phyloP scores from a whole-genome alignment of 2,329 filamentous ascomycete genomes.

The Seiridium unicorne region DNA sequence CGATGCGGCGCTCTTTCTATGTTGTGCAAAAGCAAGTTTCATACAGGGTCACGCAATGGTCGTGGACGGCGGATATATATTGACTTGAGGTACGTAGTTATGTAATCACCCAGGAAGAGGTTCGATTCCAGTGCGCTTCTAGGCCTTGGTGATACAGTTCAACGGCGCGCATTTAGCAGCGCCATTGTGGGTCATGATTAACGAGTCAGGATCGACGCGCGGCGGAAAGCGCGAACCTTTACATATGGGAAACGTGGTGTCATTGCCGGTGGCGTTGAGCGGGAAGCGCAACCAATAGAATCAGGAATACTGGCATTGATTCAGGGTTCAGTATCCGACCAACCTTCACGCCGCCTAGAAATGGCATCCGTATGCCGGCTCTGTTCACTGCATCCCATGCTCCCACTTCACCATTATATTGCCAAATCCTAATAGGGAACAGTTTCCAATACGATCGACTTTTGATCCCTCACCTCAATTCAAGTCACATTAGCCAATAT shows the following conservation, averaged over 20 bases:
- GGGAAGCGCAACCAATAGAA: neutral
- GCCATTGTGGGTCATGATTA: neutral
- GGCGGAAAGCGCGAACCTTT: neutral
- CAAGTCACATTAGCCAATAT: neutral
- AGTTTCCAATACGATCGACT: neutral
- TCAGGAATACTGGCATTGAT: neutral
- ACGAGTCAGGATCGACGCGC: neutral
- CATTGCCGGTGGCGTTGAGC: neutral
- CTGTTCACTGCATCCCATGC: no score
- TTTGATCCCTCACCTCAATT: neutral
- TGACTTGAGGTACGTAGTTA: neutral
- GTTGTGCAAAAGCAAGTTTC: conserved; percentile 46
- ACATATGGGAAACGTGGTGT: neutral
- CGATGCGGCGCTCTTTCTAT: conserved; percentile 47
- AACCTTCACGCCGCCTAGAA: no score
- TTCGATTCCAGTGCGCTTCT: neutral
- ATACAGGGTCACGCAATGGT: conserved; percentile 50
- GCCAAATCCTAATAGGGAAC: neutral
- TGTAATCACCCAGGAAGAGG: neutral
- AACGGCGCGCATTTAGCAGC: neutral
- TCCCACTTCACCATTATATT: no score
- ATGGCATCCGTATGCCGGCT: neutral
- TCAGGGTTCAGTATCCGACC: neutral
- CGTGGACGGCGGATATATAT: conserved; percentile 49
- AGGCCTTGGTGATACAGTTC: no score